Evolutionary conservation across 148 eudicot genomes (phyloP).

Genomic region (Camellia granthamiana): DNA sequence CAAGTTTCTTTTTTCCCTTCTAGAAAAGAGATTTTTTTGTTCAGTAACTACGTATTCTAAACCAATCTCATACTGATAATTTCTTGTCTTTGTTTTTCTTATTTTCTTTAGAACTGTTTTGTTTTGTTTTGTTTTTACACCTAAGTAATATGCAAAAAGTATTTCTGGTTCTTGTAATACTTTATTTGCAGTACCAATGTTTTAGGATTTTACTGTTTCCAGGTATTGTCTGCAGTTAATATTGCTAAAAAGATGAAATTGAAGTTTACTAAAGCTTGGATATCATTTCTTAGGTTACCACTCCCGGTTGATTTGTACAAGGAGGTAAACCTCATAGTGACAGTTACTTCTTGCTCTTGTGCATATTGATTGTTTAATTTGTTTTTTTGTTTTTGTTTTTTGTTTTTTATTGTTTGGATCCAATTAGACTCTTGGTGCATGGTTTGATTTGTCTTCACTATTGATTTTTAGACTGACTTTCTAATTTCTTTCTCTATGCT

Average conservation of each 20-base stretch:
- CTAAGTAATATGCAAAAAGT: background rate
- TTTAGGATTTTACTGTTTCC: constrained; percentile 17
- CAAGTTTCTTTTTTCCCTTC: background rate
- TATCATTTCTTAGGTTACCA: constrained; percentile 70
- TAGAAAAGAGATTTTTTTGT: background rate
- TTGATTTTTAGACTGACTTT: background rate
- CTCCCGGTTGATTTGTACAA: constrained; percentile 91
- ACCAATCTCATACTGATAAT: background rate
- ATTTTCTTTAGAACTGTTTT: background rate
- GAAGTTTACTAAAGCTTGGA: constrained; percentile 87
- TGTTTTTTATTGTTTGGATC: background rate
- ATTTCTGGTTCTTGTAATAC: background rate
- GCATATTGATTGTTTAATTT: background rate
- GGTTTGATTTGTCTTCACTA: background rate
- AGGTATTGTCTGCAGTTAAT: constrained; percentile 43
- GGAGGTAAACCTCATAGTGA: constrained; percentile 51
- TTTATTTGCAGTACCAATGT: background rate
- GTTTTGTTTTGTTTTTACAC: background rate
- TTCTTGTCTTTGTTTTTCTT: background rate
- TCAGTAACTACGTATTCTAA: background rate
- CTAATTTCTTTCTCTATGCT: background rate
- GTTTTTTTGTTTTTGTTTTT: background rate
- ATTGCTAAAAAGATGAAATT: constrained; percentile 66
- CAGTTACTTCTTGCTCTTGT: background rate
- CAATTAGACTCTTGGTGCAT: background rate